These are phyloP conservation scores for Teratosphaeria epicoccoides DNA, from an alignment of 2,329 filamentous ascomycete genomes.

Conservation along the genomic window DNA sequence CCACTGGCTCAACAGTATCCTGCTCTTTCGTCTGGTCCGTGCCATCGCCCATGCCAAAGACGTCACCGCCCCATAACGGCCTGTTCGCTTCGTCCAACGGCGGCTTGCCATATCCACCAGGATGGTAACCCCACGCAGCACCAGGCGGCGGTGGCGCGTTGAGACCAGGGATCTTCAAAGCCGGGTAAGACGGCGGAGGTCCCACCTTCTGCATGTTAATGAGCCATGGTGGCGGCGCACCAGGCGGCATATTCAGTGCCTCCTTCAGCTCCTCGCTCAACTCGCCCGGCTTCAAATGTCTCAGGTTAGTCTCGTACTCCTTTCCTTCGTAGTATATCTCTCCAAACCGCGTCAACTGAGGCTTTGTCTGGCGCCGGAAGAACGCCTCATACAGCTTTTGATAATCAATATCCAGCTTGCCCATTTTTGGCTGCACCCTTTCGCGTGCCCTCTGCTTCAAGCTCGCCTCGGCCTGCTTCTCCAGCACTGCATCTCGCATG, in stretches of 20 bases:
- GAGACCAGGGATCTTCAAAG: conserved; percentile 85
- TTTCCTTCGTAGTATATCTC: conserved; percentile 99
- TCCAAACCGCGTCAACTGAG: conserved; percentile 82
- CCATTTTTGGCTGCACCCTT: conserved; percentile 89
- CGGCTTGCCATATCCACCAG: conserved; percentile 91
- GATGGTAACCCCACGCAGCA: conserved; percentile 87
- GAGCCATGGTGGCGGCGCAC: conserved; percentile 89
- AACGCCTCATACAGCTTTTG: conserved; percentile 97
- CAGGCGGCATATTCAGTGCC: conserved; percentile 84
- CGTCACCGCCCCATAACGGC: conserved; percentile 85
- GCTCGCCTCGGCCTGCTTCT: conserved; percentile 86
- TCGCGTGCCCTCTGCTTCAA: conserved; percentile 95
- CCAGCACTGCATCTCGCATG: conserved; percentile 92
- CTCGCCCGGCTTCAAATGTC: conserved; percentile 81
- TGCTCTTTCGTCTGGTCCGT: conserved; percentile 37
- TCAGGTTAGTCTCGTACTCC: conserved; percentile 89
- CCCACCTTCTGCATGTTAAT: conserved; percentile 94
- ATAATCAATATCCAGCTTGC: conserved; percentile 95
- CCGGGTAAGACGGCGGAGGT: conserved; percentile 86
- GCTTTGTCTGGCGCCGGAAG: conserved; percentile 95
- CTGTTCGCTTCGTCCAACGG: conserved; percentile 88
- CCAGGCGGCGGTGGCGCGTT: conserved; percentile 87
- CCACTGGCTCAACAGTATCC: conserved; percentile 59
- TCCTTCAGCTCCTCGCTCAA: conserved; percentile 82
- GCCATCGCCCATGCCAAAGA: conserved; percentile 61